Base-by-base conservation (phyloP, 2,329 filamentous ascomycete genomes). In the Cytospora paraplurivora region DNA sequence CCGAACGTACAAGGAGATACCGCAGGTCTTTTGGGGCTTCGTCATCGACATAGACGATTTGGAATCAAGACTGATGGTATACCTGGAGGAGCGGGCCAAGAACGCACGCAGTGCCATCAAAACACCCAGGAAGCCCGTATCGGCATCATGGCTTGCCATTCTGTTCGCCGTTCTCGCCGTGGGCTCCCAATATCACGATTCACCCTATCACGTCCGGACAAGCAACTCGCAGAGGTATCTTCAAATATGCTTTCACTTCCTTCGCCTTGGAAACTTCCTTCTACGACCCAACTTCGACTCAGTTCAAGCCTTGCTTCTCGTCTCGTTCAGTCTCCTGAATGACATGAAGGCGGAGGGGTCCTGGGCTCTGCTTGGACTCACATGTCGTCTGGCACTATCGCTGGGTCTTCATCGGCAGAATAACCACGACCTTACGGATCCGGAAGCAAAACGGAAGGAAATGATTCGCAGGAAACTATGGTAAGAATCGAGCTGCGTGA, bases 311-410 rank as follows among this genome's bases (percentile, higher is more conserved):
- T 75, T 89, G 49, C 76, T 89, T 1, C 79, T 89, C 51, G 85
- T 85, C 4, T 82, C 85, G 35, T 88, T 88, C 66, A 85, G 87
- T 2, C 76, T 89, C 2, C 76, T 88, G 33, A 89, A 89, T 68
- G 86, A 89, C 64, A 89, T 89, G 86, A 88, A 88, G 70, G 86
- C 86, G 1, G 86, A 89, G 69, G 86, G 85, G 0, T 88, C 86
- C 0, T 89, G 86, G 86, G 86, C 86, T 0, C 72, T 89, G 59
- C 80, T 87, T 57, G 86, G 86, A 0, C 79, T 88, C 52, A 88
- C 86, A 0, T 88, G 85, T 66, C 81, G 86, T 33, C 78, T 89
- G n/a, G 86, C 86, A 0, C 85, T 88, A 70, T 88, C 86, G 0
- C 76, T 89, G 1, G 86, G 86, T 5, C 76, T 89, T 12, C 86